These are phyloP conservation scores for Blastomyces gilchristii DNA, from an alignment of 2,329 filamentous ascomycete genomes.

Conservation along the genomic window DNA sequence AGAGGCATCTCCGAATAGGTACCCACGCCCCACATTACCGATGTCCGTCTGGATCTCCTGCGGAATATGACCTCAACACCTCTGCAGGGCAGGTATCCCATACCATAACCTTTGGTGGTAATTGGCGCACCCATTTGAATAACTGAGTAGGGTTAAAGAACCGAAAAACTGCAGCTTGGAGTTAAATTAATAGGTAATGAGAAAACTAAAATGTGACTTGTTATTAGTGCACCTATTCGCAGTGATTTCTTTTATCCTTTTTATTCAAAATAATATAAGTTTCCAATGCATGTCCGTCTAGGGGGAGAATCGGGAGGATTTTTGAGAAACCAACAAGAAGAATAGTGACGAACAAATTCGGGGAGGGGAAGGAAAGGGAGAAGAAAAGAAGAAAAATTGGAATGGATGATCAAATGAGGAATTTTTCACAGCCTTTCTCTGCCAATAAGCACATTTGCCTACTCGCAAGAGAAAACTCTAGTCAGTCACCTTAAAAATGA, in stretches of 20 bases:
- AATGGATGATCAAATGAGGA: not conserved
- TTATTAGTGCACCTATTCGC: not conserved
- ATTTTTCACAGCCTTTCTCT: not conserved
- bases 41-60: not conserved
- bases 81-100: not conserved
- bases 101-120: not conserved
- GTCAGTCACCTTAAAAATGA: not conserved
- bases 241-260: too few species aligned
- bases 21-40: not conserved
- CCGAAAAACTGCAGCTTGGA: not conserved
- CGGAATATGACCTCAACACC: not conserved
- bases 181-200: not conserved
- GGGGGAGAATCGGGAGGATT: not conserved
- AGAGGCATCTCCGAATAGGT: not conserved
- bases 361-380: not conserved
- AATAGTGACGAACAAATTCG: too few species aligned
- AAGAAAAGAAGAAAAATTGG: not conserved
- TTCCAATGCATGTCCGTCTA: not conserved
- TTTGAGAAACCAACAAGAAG: not conserved
- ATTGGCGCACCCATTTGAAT: not conserved
- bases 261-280: too few species aligned
- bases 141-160: not conserved
- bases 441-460: not conserved
- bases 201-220: not conserved
- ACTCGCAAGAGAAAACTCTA: not conserved